A percentile compares a stretch with the other conserved stretches of the same genome.
These are phyloP conservation scores for Diaporthe velutina DNA, from an alignment of 2,329 filamentous ascomycete genomes.

Conservation along the genomic window DNA sequence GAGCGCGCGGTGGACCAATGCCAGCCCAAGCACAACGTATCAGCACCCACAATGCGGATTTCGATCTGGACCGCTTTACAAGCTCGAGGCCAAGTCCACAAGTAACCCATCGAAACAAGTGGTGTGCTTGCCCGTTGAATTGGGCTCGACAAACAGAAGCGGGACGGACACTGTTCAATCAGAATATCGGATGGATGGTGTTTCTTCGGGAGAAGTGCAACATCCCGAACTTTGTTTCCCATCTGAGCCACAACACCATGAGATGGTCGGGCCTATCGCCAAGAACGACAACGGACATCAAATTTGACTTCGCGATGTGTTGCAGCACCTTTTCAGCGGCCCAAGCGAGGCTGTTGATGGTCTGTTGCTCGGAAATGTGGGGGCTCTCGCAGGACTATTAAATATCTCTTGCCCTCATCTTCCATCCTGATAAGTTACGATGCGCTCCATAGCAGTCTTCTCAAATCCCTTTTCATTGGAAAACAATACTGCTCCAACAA, in stretches of 20 bases:
- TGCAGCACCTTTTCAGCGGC: background rate
- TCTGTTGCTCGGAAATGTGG: background rate
- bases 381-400: slow-evolving; percentile 2
- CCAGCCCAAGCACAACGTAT: background rate
- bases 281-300: slow-evolving; percentile 1
- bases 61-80: slow-evolving; percentile 17
- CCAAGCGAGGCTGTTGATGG: background rate
- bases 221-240: slow-evolving; percentile 22
- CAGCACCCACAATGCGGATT: background rate
- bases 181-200: slow-evolving; percentile 13
- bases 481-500: slow-evolving; percentile 1
- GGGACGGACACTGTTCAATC: background rate
- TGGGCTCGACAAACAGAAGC: slow-evolving; percentile 9
- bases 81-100: slow-evolving; percentile 22
- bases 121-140: slow-evolving; percentile 19
- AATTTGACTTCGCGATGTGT: slow-evolving; percentile 9
- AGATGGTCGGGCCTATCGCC: slow-evolving; percentile 28
- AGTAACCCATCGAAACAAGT: slow-evolving; percentile 20
- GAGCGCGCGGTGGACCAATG: background rate
- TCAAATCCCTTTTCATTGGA: background rate
- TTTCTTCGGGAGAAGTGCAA: slow-evolving; percentile 23
- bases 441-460: background rate
- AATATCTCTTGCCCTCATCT: background rate
- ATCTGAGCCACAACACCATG: slow-evolving; percentile 19
- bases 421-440: background rate